Evolutionary conservation across 345 rosid species (phyloP), one percentile per base, ranked within the genome.

Genomic region (Stellera chamaejasme): DNA sequence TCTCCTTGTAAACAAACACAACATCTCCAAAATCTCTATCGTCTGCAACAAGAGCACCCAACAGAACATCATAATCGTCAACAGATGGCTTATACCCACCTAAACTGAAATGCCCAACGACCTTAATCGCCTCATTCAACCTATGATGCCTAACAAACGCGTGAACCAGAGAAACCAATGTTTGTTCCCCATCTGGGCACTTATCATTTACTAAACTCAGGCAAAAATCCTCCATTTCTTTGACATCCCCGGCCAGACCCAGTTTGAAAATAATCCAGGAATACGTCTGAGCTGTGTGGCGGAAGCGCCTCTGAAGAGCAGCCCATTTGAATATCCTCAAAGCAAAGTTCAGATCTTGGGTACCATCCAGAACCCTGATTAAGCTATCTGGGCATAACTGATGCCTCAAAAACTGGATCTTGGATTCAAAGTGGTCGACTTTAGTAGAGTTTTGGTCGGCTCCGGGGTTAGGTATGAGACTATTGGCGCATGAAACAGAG

Each of bases 1-100:
- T 79, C 59, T 79, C 85, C 70, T 82, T 82, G 48, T 82, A 79
- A 53, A 82, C 77, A 66, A 82, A 77, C 52, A 79, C 19, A 13
- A 73, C 46, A 47, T 69, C 75, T 26, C 46, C 46, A 55, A 82
- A 71, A 10, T 66, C 75, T 57, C 63, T 65, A 72, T 65, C 72
- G 65, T 69, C 72, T 41, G 67, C 52, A 63, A 69, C 72, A 55
- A 77, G 58, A 27, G 69, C 74, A 62, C 72, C 69, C 73, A 82
- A 48, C 27, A 82, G 56, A 47, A 41, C 48, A 69, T 82, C 77
- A 58, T 70, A 77, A 11, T 65, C 23, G 56, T 61, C 66, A 55
- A 73, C 42, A 0, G 75, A 54, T 26, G 79, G 77, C 65, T 45
- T 60, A 48, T 45, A 65, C 41, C 77, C 76, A 58, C 69, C 72